Conservation (phyloP, 768 basidiomycete species). For the Boletus rufocinnamomeus region DNA sequence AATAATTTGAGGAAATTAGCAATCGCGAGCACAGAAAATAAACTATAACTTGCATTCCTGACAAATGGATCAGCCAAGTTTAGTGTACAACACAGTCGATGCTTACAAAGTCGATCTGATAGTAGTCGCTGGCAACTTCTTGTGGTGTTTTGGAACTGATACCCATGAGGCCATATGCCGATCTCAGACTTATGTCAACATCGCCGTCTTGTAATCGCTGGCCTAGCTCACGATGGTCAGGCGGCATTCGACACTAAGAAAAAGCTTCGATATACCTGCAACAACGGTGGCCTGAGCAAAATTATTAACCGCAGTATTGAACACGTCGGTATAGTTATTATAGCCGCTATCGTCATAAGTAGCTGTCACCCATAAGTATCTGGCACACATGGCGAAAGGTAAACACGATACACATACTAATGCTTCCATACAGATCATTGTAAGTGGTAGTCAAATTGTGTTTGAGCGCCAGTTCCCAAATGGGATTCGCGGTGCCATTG, state of each 20-base stretch:
- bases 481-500: slow-evolving; percentile 57
- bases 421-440: slow-evolving; percentile 46
- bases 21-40: neutral
- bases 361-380: slow-evolving; percentile 34
- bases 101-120: slow-evolving; percentile 42
- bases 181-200: slow-evolving; percentile 55
- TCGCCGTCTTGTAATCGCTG: slow-evolving; percentile 22
- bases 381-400: neutral
- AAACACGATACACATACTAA: slow-evolving; percentile 39
- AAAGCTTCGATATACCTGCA: slow-evolving; percentile 41
- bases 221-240: slow-evolving; percentile 8
- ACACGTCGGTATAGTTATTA: slow-evolving; percentile 47
- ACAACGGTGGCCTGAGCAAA: slow-evolving; percentile 43
- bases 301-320: slow-evolving; percentile 42
- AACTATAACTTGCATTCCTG: slow-evolving; percentile 32
- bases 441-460: slow-evolving; percentile 48
- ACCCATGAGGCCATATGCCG: slow-evolving; percentile 54
- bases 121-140: slow-evolving; percentile 59
- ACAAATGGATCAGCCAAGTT: slow-evolving; percentile 3
- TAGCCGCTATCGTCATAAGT: slow-evolving; percentile 56
- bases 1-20: slow-evolving; percentile 7
- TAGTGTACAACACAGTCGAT: neutral
- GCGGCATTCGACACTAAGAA: slow-evolving; percentile 50
- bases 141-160: slow-evolving; percentile 46
- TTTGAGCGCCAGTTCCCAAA: slow-evolving; percentile 57